Conservation (phyloP, 169 alveolate genomes). For the Plasmodium vinckei region DNA sequence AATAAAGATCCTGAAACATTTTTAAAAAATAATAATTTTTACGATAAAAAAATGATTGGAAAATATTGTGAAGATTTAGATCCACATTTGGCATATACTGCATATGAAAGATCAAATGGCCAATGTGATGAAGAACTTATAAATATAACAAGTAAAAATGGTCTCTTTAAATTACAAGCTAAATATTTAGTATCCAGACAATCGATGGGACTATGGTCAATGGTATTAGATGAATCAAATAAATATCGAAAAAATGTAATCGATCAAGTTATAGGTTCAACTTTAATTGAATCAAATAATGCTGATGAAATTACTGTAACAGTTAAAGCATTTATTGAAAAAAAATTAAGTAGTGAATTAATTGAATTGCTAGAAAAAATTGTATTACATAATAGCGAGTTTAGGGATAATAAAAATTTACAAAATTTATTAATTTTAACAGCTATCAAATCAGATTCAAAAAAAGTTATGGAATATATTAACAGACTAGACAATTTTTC, state of each 20-base stretch:
- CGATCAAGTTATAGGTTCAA: conserved; percentile 96
- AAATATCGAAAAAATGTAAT: conserved; percentile 95
- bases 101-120: conserved; percentile 98
- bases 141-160: conserved; percentile 96
- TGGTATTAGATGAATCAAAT: conserved; percentile 92
- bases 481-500: conserved; percentile 97
- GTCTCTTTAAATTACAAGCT: conserved; percentile 96
- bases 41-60: conserved; percentile 97
- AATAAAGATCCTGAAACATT: conserved; percentile 96
- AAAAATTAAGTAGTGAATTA: conserved; percentile 97
- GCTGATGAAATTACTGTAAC: conserved; percentile 97
- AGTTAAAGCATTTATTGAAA: conserved; percentile 98
- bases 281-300: conserved; percentile 96
- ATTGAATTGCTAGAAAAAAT: conserved; percentile 90
- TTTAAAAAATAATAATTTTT: conserved; percentile 96
- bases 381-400: conserved; percentile 89
- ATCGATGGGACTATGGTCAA: conserved; percentile 96
- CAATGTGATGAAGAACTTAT: conserved; percentile 97
- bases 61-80: conserved; percentile 99
- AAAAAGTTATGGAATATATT: conserved; percentile 90
- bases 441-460: conserved; percentile 84
- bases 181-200: conserved; percentile 97
- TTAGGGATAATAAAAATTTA: conserved; percentile 96
- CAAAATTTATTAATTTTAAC: conserved; percentile 86
- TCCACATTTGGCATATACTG: conserved; percentile 98